These are phyloP conservation scores for Cucurbita moschata DNA, from an alignment of 306 rosid genomes.

Conservation along the genomic window DNA sequence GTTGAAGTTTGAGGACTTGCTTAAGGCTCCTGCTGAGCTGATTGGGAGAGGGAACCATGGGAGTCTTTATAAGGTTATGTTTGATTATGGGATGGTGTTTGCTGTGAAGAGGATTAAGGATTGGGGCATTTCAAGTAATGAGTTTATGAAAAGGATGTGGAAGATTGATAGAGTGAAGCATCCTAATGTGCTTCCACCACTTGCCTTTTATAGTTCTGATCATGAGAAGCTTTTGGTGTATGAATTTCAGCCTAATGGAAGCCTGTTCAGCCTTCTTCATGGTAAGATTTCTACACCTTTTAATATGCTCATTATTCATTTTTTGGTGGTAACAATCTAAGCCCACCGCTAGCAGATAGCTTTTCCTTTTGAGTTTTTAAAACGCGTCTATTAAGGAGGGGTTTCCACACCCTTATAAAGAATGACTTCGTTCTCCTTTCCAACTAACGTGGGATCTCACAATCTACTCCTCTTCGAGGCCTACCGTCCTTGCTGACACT, in stretches of 20 bases:
- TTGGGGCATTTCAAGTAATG: constrained; percentile 32
- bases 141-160: constrained; percentile 51
- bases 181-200: constrained; percentile 36
- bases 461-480: too few species aligned
- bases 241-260: constrained; percentile 60
- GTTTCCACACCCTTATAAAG: too few species aligned
- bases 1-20: constrained; percentile 52
- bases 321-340: too few species aligned
- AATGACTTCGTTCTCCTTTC: too few species aligned
- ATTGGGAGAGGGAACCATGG: constrained; percentile 70
- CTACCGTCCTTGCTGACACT: too few species aligned
- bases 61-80: constrained; percentile 61
- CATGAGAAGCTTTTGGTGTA: constrained; percentile 80
- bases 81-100: constrained; percentile 32
- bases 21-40: constrained; percentile 75
- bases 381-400: too few species aligned
- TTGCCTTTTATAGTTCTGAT: constrained; percentile 61
- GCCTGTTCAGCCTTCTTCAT: constrained; percentile 59
- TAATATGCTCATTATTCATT: not conserved
- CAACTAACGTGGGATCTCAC: too few species aligned
- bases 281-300: constrained; percentile 21
- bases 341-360: too few species aligned
- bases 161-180: constrained; percentile 42
- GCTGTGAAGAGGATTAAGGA: constrained; percentile 70
- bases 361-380: too few species aligned